A percentile compares a stretch with the other conserved stretches of the same genome.
Evolutionary conservation across 2,329 filamentous ascomycete genomes (phyloP).

Genomic region (Arthroderma uncinatum): DNA sequence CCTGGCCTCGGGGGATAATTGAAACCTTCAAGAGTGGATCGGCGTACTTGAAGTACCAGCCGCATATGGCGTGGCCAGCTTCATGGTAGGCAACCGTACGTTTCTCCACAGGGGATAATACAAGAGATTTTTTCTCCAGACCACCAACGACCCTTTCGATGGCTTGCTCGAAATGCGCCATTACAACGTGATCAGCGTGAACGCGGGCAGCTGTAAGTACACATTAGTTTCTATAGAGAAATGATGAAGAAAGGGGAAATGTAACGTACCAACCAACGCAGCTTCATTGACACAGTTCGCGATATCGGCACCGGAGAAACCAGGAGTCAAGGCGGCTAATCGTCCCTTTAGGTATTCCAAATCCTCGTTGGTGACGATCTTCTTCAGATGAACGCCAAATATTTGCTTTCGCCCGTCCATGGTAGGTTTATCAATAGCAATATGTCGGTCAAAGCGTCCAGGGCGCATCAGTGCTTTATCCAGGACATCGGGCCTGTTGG

Average conservation of each 20-base stretch:
- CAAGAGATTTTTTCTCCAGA: slow-evolving; percentile 91
- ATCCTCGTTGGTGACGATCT: slow-evolving; percentile 88
- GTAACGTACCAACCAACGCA: slow-evolving; percentile 71
- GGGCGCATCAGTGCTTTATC: slow-evolving; percentile 95
- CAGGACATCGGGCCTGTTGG: slow-evolving; percentile 86
- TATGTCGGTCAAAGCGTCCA: slow-evolving; percentile 93
- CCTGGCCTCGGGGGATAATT: slow-evolving; percentile 92
- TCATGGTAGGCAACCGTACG: slow-evolving; percentile 95
- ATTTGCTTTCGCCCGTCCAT: slow-evolving; percentile 96
- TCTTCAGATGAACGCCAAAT: slow-evolving; percentile 85
- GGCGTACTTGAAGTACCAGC: slow-evolving; percentile 95
- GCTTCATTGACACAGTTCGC: slow-evolving; percentile 98
- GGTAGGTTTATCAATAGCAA: slow-evolving; percentile 84
- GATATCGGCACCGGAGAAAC: slow-evolving; percentile 95
- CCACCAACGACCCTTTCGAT: slow-evolving; percentile 96
- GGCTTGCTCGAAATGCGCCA: slow-evolving; percentile 91
- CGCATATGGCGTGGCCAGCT: slow-evolving; percentile 94
- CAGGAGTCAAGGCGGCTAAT: slow-evolving; percentile 82
- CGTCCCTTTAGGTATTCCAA: slow-evolving; percentile 78
- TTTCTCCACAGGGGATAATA: slow-evolving; percentile 89
- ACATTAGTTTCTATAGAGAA: slow-evolving; percentile 3
- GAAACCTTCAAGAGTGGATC: slow-evolving; percentile 96
- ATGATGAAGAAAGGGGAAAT: background rate
- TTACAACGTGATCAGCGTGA: slow-evolving; percentile 67
- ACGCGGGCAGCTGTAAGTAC: slow-evolving; percentile 59